Evolutionary conservation across 768 basidiomycete species (phyloP), one percentile per base, ranked within the genome.

Genomic region (Termitomyces sp.): DNA sequence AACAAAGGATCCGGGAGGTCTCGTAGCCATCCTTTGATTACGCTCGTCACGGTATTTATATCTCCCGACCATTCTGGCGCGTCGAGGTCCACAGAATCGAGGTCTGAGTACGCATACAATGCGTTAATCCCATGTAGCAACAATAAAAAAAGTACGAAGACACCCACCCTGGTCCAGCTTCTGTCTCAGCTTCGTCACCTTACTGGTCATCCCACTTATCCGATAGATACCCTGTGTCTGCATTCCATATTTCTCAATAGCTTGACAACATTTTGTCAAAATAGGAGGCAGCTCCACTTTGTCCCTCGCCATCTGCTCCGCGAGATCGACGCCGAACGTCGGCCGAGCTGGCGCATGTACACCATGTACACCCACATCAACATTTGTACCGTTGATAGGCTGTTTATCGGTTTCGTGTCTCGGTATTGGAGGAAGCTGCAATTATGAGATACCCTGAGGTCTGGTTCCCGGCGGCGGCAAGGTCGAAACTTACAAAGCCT

Each of bases 41-140:
- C 92, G 58, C 93, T 91, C n/a, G 97, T 83, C 54, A 98, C 89
- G 60, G 92, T 94, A 76, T 96, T 98, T 74, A 98, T 95, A 70
- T 99, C 97, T 18, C 85, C 81, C 36, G 90, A 84, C 91, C 95
- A 95, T 70, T 98, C 96, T 4, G 90, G 84, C 6, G 87, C 79
- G 69, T 94, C 86, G 54, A 99, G 78, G 72, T 98, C 88, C 37
- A 95, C 91, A 1, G 85, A 79, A 18, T 97, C 91, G 49, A 98
- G 73, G 71, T 98, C 96, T 79, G 54, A 50, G 56, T 27, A 37
- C 79, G 54, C 54, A 58, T 27, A 36, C 44, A 37, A 48, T 33
- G 30, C 55, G 20, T 53, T 30, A 12, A 27, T 27, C 36, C 4
- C 6, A 31, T 12, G 24, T 41, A 37, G 6, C 24, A 39, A 36